A percentile compares a stretch with the other conserved stretches of the same genome.
Evolutionary conservation across 1,284 basidiomycete genomes (phyloP).

Genomic region (Waitea zeae): DNA sequence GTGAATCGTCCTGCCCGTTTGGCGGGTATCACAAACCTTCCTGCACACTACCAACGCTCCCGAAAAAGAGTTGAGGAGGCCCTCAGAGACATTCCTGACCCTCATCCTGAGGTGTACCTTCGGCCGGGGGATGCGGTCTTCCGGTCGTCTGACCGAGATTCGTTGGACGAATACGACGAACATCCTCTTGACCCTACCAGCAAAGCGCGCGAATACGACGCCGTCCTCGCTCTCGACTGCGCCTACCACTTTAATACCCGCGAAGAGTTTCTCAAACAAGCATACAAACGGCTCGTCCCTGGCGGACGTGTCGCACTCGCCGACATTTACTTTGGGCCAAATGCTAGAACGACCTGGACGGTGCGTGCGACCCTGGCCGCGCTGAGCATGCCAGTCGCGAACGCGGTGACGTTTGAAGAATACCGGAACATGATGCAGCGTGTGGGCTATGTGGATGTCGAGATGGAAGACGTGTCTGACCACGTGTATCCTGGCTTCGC

Average conservation of each 20-base stretch:
- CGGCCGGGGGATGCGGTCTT: slow-evolving; percentile 34
- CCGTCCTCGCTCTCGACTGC: slow-evolving; percentile 46
- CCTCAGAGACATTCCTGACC: slow-evolving; percentile 1
- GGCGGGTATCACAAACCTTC: slow-evolving; percentile 43
- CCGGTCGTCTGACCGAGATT: slow-evolving; percentile 10
- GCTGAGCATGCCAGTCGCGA: slow-evolving; percentile 31
- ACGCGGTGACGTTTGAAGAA: slow-evolving; percentile 26
- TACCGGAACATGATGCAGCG: slow-evolving; percentile 27
- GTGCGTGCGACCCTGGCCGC: no score
- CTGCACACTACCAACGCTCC: slow-evolving; percentile 29
- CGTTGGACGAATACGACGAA: no score
- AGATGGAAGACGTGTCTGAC: slow-evolving; percentile 39
- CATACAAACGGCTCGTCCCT: slow-evolving; percentile 23
- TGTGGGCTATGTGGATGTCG: slow-evolving; percentile 37
- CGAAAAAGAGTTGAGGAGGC: slow-evolving; percentile 20
- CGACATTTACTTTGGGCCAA: slow-evolving; percentile 40
- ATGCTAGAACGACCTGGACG: background rate
- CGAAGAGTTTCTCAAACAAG: slow-evolving; percentile 26
- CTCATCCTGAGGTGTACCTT: slow-evolving; percentile 14
- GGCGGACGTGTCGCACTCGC: slow-evolving; percentile 44
- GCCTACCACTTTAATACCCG: slow-evolving; percentile 54
- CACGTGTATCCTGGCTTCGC: slow-evolving; percentile 46
- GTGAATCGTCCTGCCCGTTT: slow-evolving; percentile 31
- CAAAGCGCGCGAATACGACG: slow-evolving; percentile 17
- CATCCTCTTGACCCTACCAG: slow-evolving; percentile 25